A percentile compares a stretch with the other conserved stretches of the same genome.
Evolutionary conservation across 495 filamentous ascomycete genomes (phyloP).

Genomic region (Barbatosphaeria neglecta): DNA sequence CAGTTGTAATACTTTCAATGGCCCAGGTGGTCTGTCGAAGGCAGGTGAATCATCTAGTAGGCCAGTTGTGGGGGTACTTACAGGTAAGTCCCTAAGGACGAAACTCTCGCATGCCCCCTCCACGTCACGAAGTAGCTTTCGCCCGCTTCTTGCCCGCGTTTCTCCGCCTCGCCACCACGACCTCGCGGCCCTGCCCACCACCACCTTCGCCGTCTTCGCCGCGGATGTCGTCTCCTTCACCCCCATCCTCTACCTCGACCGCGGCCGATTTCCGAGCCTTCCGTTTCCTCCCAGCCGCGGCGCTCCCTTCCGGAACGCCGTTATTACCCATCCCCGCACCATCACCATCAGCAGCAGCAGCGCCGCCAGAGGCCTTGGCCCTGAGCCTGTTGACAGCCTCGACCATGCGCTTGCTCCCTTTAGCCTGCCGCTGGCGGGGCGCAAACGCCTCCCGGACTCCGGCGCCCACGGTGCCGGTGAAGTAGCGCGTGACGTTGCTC

Average conservation of each 20-base stretch:
- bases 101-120: too few relatives aligned
- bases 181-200: neutral
- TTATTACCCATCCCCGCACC: neutral
- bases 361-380: constrained; percentile 18
- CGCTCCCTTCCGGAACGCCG: neutral
- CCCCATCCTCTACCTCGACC: neutral
- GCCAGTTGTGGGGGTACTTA: too few relatives aligned
- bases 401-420: constrained; percentile 71
- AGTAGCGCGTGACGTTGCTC: constrained; percentile 88
- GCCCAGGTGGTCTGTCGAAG: too few relatives aligned
- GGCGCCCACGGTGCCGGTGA: constrained; percentile 35
- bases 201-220: neutral
- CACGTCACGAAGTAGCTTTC: too few relatives aligned
- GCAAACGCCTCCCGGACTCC: constrained; percentile 58
- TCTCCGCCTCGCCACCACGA: neutral
- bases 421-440: constrained; percentile 48
- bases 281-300: neutral
- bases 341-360: constrained; percentile 2
- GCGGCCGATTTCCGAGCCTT: neutral
- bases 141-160: too few relatives aligned
- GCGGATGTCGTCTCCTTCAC: neutral
- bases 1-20: too few relatives aligned
- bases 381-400: constrained; percentile 61
- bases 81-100: too few relatives aligned
- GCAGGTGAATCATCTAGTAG: too few relatives aligned